Evolutionary conservation across 1,139 yeast species (phyloP).

Genomic region (Ogataea hybrid): DNA sequence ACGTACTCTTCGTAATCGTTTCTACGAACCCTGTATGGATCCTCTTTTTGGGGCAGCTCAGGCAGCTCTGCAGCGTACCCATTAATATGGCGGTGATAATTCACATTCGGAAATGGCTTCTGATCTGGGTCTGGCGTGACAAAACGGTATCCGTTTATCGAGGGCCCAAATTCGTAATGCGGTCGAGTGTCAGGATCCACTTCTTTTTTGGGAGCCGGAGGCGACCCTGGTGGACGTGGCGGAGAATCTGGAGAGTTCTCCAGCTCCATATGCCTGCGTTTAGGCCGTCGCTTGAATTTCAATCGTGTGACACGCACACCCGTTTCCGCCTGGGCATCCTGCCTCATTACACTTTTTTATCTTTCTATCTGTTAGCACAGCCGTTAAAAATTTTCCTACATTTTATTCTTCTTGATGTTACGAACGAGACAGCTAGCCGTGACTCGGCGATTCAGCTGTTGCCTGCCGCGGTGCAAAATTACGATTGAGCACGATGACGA

Average conservation of each 20-base stretch:
- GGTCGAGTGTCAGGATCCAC: background rate
- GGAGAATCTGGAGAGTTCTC: background rate
- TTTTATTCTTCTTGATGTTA: background rate
- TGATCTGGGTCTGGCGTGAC: constrained; percentile 24
- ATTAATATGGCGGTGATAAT: constrained; percentile 16
- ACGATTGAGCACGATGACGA: constrained; percentile 26
- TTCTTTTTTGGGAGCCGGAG: background rate
- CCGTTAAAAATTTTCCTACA: constrained; percentile 5
- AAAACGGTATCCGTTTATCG: constrained; percentile 35
- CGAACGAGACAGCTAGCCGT: constrained; percentile 1
- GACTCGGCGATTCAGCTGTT: constrained; percentile 1
- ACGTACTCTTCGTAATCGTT: constrained; percentile 28
- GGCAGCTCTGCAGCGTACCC: constrained; percentile 6
- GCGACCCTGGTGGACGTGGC: background rate
- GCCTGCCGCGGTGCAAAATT: constrained; percentile 6
- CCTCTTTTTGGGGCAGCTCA: constrained; percentile 1
- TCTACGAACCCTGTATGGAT: background rate
- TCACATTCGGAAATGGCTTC: constrained; percentile 21
- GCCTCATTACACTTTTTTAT: constrained; percentile 1
- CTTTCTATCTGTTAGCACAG: constrained; percentile 3
- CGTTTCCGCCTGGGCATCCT: background rate
- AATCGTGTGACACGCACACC: background rate
- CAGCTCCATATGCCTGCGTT: background rate
- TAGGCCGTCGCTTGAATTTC: constrained; percentile 1
- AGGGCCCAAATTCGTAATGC: constrained; percentile 34